phyloP scores from a whole-genome alignment of 2,329 filamentous ascomycete genomes.

The Microdochium paspali region DNA sequence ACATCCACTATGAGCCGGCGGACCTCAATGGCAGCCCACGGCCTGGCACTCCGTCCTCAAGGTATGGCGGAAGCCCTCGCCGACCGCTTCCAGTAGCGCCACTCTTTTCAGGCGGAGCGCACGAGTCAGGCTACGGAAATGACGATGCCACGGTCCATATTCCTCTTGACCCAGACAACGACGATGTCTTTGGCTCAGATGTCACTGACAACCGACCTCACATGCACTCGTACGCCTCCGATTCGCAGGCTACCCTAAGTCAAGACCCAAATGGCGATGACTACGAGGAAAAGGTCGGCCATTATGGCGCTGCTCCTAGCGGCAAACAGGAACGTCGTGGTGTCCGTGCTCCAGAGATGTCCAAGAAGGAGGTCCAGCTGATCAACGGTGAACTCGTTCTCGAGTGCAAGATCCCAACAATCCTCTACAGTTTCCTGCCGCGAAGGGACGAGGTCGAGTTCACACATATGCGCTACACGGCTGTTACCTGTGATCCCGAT shows the following conservation, averaged over 20 bases:
- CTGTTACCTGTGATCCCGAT: slow-evolving; percentile 85
- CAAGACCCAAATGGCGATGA: slow-evolving; percentile 25
- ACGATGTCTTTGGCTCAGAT: slow-evolving; percentile 66
- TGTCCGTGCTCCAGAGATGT: slow-evolving; percentile 77
- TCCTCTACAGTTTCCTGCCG: slow-evolving; percentile 92
- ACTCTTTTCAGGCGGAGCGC: slow-evolving; percentile 55
- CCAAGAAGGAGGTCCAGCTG: slow-evolving; percentile 86
- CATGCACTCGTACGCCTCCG: slow-evolving; percentile 47
- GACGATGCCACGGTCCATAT: slow-evolving; percentile 67
- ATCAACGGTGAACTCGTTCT: slow-evolving; percentile 97
- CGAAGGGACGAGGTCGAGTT: slow-evolving; percentile 91
- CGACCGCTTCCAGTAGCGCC: slow-evolving; percentile 83
- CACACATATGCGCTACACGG: slow-evolving; percentile 92
- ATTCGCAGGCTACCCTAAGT: slow-evolving; percentile 45
- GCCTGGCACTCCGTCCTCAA: slow-evolving; percentile 81
- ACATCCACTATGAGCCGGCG: slow-evolving; percentile 69
- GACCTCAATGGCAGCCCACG: slow-evolving; percentile 85
- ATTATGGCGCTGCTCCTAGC: slow-evolving; percentile 81
- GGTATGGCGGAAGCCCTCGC: slow-evolving; percentile 80
- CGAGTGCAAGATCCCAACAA: slow-evolving; percentile 98
- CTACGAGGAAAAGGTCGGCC: slow-evolving; percentile 52
- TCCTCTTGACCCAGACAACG: slow-evolving; percentile 49
- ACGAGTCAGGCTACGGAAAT: slow-evolving; percentile 42
- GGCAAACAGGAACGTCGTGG: slow-evolving; percentile 83
- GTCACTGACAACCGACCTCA: slow-evolving; percentile 44